Percentiles rank a stretch among this genome's conserved stretches.
Evolutionary conservation across 2,329 filamentous ascomycete genomes (phyloP).

Genomic region (Monilinia laxa): DNA sequence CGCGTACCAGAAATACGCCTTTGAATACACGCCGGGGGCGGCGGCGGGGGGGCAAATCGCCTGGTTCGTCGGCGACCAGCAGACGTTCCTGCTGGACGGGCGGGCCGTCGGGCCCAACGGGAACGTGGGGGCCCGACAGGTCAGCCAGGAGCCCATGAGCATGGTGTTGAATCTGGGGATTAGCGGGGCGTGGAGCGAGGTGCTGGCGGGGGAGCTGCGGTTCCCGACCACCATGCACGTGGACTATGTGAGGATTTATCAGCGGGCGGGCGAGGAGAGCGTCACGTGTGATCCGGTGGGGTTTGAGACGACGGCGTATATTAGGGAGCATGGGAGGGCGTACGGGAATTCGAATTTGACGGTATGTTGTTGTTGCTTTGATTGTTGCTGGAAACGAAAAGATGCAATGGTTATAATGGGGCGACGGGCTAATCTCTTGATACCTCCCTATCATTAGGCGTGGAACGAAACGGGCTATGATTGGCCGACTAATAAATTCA

Average conservation of each 20-base stretch:
- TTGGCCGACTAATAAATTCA: conserved; percentile 38
- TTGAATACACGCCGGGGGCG: conserved; percentile 53
- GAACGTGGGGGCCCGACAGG: conserved; percentile 49
- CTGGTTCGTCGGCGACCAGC: conserved; percentile 53
- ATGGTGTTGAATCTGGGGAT: conserved; percentile 55
- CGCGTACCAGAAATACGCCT: conserved; percentile 55
- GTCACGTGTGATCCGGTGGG: conserved; percentile 57
- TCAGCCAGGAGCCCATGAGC: conserved; percentile 55
- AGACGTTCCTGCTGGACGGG: conserved; percentile 52
- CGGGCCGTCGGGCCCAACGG: conserved; percentile 54
- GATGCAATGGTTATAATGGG: too few relatives aligned
- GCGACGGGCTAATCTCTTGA: not conserved
- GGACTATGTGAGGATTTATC: conserved; percentile 56
- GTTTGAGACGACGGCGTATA: conserved; percentile 67
- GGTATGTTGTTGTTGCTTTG: conserved; percentile 41
- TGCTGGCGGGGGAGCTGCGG: conserved; percentile 46
- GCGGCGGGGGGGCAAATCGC: conserved; percentile 45
- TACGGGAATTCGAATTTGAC: conserved; percentile 60
- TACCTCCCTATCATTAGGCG: not conserved
- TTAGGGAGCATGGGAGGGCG: conserved; percentile 57
- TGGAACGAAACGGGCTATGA: conserved; percentile 35
- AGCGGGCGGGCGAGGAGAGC: conserved; percentile 47
- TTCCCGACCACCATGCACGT: conserved; percentile 54
- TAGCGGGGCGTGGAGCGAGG: conserved; percentile 50
- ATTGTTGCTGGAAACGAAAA: not conserved